These are phyloP conservation scores for Xylaria sp. DNA, from an alignment of 2,329 filamentous ascomycete species.

Conservation along the genomic window DNA sequence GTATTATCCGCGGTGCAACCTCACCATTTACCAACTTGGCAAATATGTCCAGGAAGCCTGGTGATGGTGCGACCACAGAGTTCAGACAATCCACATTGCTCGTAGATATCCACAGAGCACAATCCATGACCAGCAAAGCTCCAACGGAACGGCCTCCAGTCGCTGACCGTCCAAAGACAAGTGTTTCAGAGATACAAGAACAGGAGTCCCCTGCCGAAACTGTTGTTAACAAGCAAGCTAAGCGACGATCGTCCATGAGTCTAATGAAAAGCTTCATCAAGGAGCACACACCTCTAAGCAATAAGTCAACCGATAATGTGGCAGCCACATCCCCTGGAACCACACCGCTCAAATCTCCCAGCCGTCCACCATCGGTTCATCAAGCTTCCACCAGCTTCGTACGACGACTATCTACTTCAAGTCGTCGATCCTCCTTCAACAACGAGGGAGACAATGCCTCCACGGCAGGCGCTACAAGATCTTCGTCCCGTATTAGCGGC, in stretches of 20 bases:
- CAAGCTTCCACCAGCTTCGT: constrained; percentile 59
- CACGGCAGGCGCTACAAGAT: constrained; percentile 50
- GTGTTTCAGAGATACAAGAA: constrained; percentile 59
- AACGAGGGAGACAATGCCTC: constrained; percentile 53
- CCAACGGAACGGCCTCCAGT: constrained; percentile 44
- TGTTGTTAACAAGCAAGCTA: constrained; percentile 51
- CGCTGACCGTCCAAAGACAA: constrained; percentile 53
- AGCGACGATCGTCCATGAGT: constrained; percentile 66
- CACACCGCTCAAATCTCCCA: constrained; percentile 56
- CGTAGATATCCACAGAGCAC: constrained; percentile 64
- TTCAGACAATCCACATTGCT: constrained; percentile 68
- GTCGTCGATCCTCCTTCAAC: constrained; percentile 63
- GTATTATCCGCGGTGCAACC: constrained; percentile 76
- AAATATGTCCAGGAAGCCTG: constrained; percentile 55
- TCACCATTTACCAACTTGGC: constrained; percentile 55
- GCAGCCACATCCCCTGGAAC: constrained; percentile 44
- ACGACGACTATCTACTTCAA: constrained; percentile 74
- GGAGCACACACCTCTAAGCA: constrained; percentile 61
- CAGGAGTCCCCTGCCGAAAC: constrained; percentile 50
- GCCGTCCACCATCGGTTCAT: constrained; percentile 60
- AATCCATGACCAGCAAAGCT: constrained; percentile 46
- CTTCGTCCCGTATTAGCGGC: constrained; percentile 55
- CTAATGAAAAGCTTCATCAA: constrained; percentile 71
- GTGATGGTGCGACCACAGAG: constrained; percentile 60
- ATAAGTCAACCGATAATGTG: constrained; percentile 59